A percentile compares a stretch with the other conserved stretches of the same genome.
These are phyloP conservation scores for Penicillium janthinellum DNA, from an alignment of 2,329 filamentous ascomycete species.

Conservation along the genomic window DNA sequence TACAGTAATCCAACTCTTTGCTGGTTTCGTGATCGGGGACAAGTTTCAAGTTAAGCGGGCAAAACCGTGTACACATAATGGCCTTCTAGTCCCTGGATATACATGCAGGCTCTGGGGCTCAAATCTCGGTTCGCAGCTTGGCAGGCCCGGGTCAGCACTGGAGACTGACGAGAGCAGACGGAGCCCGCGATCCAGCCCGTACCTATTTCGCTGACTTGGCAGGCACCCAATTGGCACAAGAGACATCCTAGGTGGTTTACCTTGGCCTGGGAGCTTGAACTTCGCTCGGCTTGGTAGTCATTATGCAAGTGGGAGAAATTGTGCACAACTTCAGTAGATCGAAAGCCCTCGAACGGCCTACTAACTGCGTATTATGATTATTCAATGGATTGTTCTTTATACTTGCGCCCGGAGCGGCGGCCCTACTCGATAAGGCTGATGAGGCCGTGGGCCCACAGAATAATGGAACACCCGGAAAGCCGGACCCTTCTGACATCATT, in stretches of 20 bases:
- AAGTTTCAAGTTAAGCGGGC: too few species aligned
- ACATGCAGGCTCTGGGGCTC: too few species aligned
- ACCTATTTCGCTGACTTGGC: not conserved
- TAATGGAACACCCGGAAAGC: slow-evolving; percentile 5
- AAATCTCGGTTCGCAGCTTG: too few species aligned
- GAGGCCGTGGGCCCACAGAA: not conserved
- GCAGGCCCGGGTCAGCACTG: too few species aligned
- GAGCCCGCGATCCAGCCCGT: too few species aligned
- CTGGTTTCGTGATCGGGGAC: not conserved
- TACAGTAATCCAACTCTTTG: not conserved
- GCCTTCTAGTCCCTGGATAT: too few species aligned
- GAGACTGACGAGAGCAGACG: too few species aligned
- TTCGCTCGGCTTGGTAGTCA: not conserved
- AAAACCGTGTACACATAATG: too few species aligned
- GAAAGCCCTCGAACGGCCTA: not conserved
- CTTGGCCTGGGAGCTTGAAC: not conserved
- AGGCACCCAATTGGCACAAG: not conserved
- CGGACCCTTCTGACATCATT: slow-evolving; percentile 11
- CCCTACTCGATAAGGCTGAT: slow-evolving; percentile 1
- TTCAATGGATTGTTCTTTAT: not conserved
- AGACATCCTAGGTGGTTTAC: too few species aligned
- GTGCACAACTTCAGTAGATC: not conserved
- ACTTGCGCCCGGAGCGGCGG: not conserved
- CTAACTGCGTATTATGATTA: not conserved
- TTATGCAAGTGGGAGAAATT: too few species aligned